phyloP scores from a whole-genome alignment of 306 rosid species.

The Notholithocarpus densiflorus region DNA sequence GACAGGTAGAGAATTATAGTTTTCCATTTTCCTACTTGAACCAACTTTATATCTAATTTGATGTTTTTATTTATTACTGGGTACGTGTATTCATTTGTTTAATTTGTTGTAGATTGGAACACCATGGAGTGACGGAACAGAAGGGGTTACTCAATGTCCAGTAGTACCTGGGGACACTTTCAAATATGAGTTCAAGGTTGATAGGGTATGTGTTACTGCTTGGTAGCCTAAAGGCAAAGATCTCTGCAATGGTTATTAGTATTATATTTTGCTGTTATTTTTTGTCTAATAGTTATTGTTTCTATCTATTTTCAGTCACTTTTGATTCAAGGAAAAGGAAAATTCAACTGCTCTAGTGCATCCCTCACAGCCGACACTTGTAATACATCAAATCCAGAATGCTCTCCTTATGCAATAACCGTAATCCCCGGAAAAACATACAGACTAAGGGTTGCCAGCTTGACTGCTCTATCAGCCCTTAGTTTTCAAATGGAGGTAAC shows the following conservation, averaged over 20 bases:
- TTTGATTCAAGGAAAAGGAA: conserved; percentile 64
- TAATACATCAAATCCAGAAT: conserved; percentile 46
- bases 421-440: conserved; percentile 35
- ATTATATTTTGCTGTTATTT: not conserved
- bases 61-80: not conserved
- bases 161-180: conserved; percentile 81
- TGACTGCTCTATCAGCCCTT: no score
- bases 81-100: not conserved
- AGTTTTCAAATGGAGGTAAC: no score
- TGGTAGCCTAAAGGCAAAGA: no score
- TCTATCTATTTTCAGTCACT: no score
- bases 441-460: no score
- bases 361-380: conserved; percentile 41
- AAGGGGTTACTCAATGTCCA: conserved; percentile 85
- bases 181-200: conserved; percentile 68
- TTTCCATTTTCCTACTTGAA: no score
- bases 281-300: not conserved
- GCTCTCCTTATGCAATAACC: conserved; percentile 46
- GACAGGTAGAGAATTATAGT: conserved; percentile 46
- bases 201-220: conserved; percentile 45
- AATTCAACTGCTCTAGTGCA: conserved; percentile 56
- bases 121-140: conserved; percentile 95
- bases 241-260: not conserved
- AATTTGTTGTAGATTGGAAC: conserved; percentile 52
- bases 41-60: not conserved